phyloP scores from a whole-genome alignment of 305 asterid genomes.

The Plantago coronopus region DNA sequence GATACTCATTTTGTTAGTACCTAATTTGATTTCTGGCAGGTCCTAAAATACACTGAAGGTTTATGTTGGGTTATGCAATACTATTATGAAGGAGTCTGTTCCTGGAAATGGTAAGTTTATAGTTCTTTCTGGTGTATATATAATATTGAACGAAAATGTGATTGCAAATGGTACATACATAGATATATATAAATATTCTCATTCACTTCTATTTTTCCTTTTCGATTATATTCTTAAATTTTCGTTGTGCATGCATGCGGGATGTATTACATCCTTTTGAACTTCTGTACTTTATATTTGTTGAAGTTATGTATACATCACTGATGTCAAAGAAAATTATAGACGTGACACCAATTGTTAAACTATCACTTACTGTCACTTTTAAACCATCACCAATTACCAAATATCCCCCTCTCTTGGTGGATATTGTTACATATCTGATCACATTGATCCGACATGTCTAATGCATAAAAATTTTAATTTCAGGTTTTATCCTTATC shows the following conservation, averaged over 20 bases:
- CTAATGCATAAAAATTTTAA: slow-evolving; percentile 25
- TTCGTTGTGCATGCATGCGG: too few relatives aligned
- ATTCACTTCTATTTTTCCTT: too few relatives aligned
- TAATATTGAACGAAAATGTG: background rate
- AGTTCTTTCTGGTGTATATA: slow-evolving; percentile 6
- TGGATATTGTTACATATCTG: background rate
- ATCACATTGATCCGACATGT: slow-evolving; percentile 16
- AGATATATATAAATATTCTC: too few relatives aligned
- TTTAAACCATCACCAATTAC: too few relatives aligned
- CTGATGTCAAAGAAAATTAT: background rate
- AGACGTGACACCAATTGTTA: background rate
- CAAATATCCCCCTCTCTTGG: background rate
- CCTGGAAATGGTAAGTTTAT: slow-evolving; percentile 86
- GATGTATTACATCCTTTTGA: background rate
- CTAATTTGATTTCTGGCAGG: slow-evolving; percentile 45
- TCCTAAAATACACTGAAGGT: slow-evolving; percentile 81
- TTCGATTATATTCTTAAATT: too few relatives aligned
- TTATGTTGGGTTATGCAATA: slow-evolving; percentile 99
- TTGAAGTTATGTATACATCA: background rate
- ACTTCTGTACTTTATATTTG: background rate
- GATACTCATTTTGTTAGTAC: background rate
- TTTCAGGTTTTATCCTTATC: slow-evolving; percentile 92
- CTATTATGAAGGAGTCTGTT: slow-evolving; percentile 97
- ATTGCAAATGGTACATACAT: too few relatives aligned
- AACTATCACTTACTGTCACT: background rate